Base-by-base conservation (phyloP, 225 moss, liverwort and hornwort species). In the Physcomitrellopsis africana region DNA sequence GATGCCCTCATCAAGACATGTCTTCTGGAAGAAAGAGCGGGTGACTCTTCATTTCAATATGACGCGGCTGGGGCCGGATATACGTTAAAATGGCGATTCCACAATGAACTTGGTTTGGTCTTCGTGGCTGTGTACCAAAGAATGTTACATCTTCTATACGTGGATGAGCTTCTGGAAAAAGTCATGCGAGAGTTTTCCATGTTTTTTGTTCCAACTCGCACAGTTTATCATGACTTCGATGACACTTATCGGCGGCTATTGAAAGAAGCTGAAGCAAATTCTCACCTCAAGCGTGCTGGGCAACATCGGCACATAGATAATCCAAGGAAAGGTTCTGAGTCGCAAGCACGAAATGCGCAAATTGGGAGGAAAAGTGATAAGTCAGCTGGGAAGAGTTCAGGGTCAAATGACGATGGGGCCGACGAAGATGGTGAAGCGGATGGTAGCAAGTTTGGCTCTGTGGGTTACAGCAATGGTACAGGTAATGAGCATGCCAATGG, bases 21-120 rank as follows among this genome's bases (percentile, higher is more conserved):
- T 59, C 93, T 99, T 37, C 75, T 99, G 91, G 99, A 95, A 52
- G 99, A 99, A 77, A 83, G 95, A 58, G 94, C 90, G 48, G 99
- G 99, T 24, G 92, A 93, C 77, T 90, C 95, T 81, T 90, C 95
- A 16, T 99, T 95, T 63, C 99, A 99, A 73, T 95, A 99, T 45
- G 93, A 99, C 66, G 90, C 85, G 16, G 86, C 95, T 11, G 94
- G 99, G 67, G 99, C 93, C 20, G 93, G 87, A 47, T 99, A 99
- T 76, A 99, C 93, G n/a, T 86, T 99, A 76, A 99, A 99, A 76
- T 99, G 99, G 99, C 92, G 95, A 64, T 99, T 95, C 77, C 93
- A 99, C 81, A 99, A 99, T 79, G 95, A 99, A 76, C 95, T 99
- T 23, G 95, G 95, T 8, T 84, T 99, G 68, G 95, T 99, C 65